Evolutionary conservation across 2,329 filamentous ascomycete genomes (phyloP).

Genomic region (Colletotrichum caudatum): DNA sequence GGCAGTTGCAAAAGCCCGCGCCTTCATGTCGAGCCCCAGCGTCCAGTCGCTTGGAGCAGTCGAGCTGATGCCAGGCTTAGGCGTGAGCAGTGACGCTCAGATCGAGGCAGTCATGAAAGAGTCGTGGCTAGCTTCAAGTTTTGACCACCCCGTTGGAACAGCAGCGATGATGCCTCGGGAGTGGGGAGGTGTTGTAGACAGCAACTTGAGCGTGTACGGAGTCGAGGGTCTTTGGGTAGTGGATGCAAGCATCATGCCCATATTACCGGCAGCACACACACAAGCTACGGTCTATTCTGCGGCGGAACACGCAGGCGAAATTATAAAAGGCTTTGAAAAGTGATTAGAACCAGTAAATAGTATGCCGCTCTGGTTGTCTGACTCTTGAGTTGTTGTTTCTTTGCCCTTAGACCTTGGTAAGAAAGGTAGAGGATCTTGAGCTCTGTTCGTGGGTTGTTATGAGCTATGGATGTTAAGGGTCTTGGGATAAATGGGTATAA

Average conservation of each 20-base stretch:
- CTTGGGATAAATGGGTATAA: too few relatives aligned
- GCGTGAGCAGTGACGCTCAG: conserved; percentile 44
- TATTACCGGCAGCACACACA: conserved; percentile 50
- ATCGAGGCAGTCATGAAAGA: conserved; percentile 43
- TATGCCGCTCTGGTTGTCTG: neutral
- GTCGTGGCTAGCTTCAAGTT: conserved; percentile 41
- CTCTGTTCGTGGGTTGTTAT: neutral
- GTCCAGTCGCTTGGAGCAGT: conserved; percentile 37
- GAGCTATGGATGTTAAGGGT: neutral
- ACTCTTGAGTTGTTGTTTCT: too few relatives aligned
- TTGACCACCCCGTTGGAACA: conserved; percentile 47
- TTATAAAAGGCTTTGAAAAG: conserved; percentile 44
- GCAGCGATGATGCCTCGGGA: conserved; percentile 51
- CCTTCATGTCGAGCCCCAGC: conserved; percentile 43
- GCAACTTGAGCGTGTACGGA: conserved; percentile 50
- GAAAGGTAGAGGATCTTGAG: fast-evolving
- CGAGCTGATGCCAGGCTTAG: conserved; percentile 44
- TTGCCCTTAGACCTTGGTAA: neutral
- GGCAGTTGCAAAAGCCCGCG: conserved; percentile 41
- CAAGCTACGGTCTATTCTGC: conserved; percentile 48
- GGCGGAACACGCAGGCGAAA: conserved; percentile 49
- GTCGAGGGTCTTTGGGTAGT: conserved; percentile 51
- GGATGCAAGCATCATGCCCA: conserved; percentile 52
- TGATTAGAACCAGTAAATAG: neutral
- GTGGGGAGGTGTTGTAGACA: conserved; percentile 52